Evolutionary conservation across 2,329 filamentous ascomycete genomes (phyloP), one percentile per base, ranked within the genome.

Genomic region (Phaeophleospora eucalypticola): DNA sequence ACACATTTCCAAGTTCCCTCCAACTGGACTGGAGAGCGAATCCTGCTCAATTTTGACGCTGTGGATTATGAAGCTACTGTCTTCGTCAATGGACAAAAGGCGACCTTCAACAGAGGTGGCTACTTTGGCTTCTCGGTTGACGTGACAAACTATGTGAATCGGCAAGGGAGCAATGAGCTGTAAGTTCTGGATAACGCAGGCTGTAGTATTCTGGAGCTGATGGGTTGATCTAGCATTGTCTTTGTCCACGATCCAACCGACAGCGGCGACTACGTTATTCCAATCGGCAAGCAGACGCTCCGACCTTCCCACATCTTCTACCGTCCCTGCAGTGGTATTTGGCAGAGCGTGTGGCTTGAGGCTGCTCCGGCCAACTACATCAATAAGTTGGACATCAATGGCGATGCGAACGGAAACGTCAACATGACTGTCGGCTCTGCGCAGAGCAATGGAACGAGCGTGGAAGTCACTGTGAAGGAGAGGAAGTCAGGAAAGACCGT

Each of bases 271-370:
- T 70, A 73, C 47, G 73, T 82, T 10, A 82, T 84, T 35, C 83
- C 83, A 0, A 74, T 84, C 36, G 84, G 84, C 37, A 64, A 64
- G 49, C 61, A 65, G 51, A 61, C 60, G 6, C 47, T 64, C 80
- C 85, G 77, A 58, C 79, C 79, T 1, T 79, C 81, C 60, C 80
- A 77, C 58, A 87, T 87, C 53, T 87, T 85, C 63, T 87, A 87
- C 62, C 80, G 79, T 1, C 80, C 84, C 0, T 87, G 83, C 66
- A 83, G 81, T 35, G 84, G 84, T 8, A 87, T 88, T 53, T 88
- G 84, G 84, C 84, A 87, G 59, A 77, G 76, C n/a, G 84, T 87
- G 0, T 88, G 84, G 84, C 69, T 88, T 3, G 80, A 83, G 60
- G 72, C 77, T n/a, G 81, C 77, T 0, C 79, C 83, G 0, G 52